Evolutionary conservation across 2,329 filamentous ascomycete species (phyloP).

Genomic region (Emericellopsis atlantica): DNA sequence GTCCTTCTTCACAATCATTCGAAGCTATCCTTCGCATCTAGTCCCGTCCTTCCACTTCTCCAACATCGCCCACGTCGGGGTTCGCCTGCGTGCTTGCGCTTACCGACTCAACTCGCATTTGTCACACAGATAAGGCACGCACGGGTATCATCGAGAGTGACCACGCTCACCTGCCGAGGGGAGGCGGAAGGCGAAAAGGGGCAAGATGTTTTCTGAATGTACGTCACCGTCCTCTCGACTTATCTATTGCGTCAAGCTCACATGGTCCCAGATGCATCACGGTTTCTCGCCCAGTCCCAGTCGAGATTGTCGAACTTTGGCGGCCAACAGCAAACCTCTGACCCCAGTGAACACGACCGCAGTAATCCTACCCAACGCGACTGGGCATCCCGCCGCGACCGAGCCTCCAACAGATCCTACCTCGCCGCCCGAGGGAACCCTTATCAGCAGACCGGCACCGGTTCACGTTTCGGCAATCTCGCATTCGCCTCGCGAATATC

Average conservation of each 20-base stretch:
- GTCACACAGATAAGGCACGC: not conserved
- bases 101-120: not conserved
- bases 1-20: no score
- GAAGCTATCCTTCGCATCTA: not conserved
- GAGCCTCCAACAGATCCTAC: constrained; percentile 22
- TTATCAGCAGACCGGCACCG: constrained; percentile 63
- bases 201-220: constrained; percentile 11
- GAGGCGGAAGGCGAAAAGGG: constrained; percentile 4
- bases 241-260: constrained; percentile 6
- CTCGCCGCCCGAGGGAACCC: constrained; percentile 50
- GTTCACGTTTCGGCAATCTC: constrained; percentile 57
- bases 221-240: not conserved
- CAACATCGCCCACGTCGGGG: no score
- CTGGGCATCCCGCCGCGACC: not conserved
- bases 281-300: constrained; percentile 92
- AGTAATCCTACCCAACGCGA: not conserved
- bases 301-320: constrained; percentile 68
- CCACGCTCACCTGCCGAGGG: not conserved
- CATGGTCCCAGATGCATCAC: constrained; percentile 66
- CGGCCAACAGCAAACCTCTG: constrained; percentile 26
- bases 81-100: no score
- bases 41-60: not conserved
- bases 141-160: no score
- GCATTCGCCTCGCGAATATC: constrained; percentile 69
- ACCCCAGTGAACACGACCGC: constrained; percentile 8